Base-by-base conservation (phyloP, 768 basidiomycete species). In the Candolleomyces aberdarensis region DNA sequence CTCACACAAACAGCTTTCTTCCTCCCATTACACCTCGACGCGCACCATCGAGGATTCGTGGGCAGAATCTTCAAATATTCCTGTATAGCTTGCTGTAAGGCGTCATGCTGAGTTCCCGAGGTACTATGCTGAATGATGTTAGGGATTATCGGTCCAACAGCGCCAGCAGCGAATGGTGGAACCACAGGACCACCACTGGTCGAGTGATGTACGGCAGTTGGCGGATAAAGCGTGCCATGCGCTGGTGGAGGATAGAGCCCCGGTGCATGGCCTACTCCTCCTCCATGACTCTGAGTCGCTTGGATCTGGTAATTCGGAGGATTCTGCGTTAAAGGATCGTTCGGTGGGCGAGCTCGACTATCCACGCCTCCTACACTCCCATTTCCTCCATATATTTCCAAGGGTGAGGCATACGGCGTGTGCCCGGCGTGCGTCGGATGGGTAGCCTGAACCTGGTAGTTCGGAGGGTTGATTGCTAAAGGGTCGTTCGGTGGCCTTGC, bases 1-100 rank as follows among this genome's bases (percentile, higher is more conserved):
- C 91, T 65, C 71, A 92, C 91, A 63, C 89, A 89, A 10, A 96
- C 75, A 0, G 92, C 95, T 72, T 90, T 94, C 74, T 86, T 86
- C 61, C 76, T 77, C 7, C 92, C 90, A 0, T 81, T 88, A 70
- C 94, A 95, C 60, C 85, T 86, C 3, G 91, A 92, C 36, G 31
- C n/a, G 19, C 43, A 56, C 29, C 22, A 61, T 1, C 48, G 44
- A 13, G 60, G 60, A 56, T 61, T 48, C 22, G 36, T 52, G 6
- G 60, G 60, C 2, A 61, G 29, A 15, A 39, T 36, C 22, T 26
- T 55, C 9, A 56, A 19, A 46, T 61, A 61, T 1, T 36, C 36
- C 11, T 36, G 36, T 3, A 36, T 36, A 11, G 36, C 36, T 11
- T 8, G 8, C 36, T 36, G 36, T 11, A 36, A 36, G 6, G 36